Evolutionary conservation across 2,329 filamentous ascomycete species (phyloP), one percentile per base, ranked within the genome.

Genomic region (Fulvia fulva): DNA sequence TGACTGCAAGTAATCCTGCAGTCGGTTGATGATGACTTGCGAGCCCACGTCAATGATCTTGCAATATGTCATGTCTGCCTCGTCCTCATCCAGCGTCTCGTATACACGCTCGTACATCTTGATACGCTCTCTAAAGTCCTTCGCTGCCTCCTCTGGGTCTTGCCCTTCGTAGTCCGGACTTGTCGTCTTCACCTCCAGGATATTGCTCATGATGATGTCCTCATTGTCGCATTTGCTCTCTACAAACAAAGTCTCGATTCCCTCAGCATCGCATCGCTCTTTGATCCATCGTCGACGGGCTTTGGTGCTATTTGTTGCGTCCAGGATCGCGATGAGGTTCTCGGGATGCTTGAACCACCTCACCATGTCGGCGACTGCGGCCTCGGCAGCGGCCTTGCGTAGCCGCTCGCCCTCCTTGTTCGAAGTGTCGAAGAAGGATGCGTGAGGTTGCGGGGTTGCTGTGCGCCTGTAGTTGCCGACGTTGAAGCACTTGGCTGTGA

Each of bases 51-150:
- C 88, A 81, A 97, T 95, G 71, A 99, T 88, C 77, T 99, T 97
- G 72, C 97, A 88, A 72, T 97, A 99, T 37, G 94, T 96, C 68
- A 94, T 85, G 67, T 93, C 82, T 66, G 84, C 85, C 79, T 97
- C 93, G 63, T 95, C 89, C 65, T 89, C 89, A 66, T 95, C 90
- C 68, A 99, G 90, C 1, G 91, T 93, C 77, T 96, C 86, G 76
- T 99, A 99, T 26, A 95, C 89, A 76, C 94, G 94, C 75, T 99
- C 94, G 76, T 99, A 99, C 76, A 97, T 96, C 70, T 88, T 86
- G 71, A 99, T 99, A 62, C 94, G 88, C 70, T 95, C 88, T 62
- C 91, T 87, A 77, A 99, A 99, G 74, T 99, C 94, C 57, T 86
- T 83, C 11, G 92, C 94, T 3, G 94, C 94, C 59, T 85, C 81